A percentile compares a stretch with the other conserved stretches of the same genome.
Conservation (phyloP, 352 stramenopile species). For the Blastocystis sp. region DNA sequence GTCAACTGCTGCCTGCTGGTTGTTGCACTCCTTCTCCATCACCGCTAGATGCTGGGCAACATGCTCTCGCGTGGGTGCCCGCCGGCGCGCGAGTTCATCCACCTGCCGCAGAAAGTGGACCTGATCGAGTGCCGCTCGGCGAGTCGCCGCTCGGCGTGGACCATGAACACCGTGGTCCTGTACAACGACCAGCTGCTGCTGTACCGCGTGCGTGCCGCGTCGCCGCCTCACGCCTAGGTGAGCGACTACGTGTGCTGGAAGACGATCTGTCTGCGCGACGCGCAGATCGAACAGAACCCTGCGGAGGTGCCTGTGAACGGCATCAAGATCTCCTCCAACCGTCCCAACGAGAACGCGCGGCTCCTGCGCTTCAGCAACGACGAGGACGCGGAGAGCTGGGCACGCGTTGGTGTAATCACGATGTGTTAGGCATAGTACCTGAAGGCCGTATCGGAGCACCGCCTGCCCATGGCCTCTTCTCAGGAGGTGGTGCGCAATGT, state of each 20-base stretch:
- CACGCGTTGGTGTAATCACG: background rate
- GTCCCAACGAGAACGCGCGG: background rate
- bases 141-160: constrained; percentile 38
- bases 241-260: constrained; percentile 39
- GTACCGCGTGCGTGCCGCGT: background rate
- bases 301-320: constrained; percentile 25
- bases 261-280: constrained; percentile 22
- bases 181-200: constrained; percentile 20
- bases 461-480: background rate
- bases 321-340: background rate
- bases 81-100: constrained; percentile 50
- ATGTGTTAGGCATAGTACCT: background rate
- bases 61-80: background rate
- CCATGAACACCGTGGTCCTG: constrained; percentile 6
- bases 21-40: background rate
- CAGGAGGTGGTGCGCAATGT: constrained; percentile 3
- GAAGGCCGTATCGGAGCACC: background rate
- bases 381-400: constrained; percentile 15
- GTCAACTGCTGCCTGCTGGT: constrained; percentile 24
- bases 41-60: background rate
- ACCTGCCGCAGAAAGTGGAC: constrained; percentile 34
- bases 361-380: constrained; percentile 52
- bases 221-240: background rate
- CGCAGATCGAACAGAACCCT: constrained; percentile 35
- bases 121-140: constrained; percentile 10